phyloP scores from a whole-genome alignment of 1,284 basidiomycete species.

The Moniliella sp. region DNA sequence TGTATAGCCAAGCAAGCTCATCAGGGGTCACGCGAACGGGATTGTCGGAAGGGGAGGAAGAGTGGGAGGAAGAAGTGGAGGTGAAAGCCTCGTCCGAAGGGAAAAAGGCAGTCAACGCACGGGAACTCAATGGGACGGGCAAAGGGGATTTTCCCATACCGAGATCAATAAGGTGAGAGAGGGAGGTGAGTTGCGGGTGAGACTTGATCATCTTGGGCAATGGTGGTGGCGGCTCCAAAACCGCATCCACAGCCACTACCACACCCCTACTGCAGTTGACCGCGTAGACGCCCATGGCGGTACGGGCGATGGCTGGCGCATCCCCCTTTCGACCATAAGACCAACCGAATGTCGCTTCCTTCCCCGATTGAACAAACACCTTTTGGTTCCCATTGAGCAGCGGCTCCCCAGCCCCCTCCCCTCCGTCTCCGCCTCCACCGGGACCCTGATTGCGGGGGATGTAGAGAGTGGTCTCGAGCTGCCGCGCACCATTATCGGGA shows the following conservation, averaged over 20 bases:
- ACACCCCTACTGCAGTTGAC: background rate
- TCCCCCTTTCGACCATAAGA: too few species aligned
- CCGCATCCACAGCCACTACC: background rate
- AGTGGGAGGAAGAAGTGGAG: too few species aligned
- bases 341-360: background rate
- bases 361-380: background rate
- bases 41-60: too few species aligned
- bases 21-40: background rate
- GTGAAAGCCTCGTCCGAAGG: background rate
- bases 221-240: background rate
- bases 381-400: background rate
- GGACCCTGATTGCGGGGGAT: background rate
- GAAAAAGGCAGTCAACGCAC: background rate
- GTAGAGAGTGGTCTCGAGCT: background rate
- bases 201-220: background rate
- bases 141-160: background rate
- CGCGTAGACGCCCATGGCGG: background rate
- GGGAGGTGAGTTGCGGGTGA: background rate
- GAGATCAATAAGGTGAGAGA: background rate
- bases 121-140: background rate
- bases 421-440: too few species aligned
- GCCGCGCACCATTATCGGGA: background rate
- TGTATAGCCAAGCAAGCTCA: background rate
- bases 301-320: background rate
- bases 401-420: too few species aligned